Conservation (phyloP, 495 filamentous ascomycete genomes). For the Aspergillus olivimuriae region DNA sequence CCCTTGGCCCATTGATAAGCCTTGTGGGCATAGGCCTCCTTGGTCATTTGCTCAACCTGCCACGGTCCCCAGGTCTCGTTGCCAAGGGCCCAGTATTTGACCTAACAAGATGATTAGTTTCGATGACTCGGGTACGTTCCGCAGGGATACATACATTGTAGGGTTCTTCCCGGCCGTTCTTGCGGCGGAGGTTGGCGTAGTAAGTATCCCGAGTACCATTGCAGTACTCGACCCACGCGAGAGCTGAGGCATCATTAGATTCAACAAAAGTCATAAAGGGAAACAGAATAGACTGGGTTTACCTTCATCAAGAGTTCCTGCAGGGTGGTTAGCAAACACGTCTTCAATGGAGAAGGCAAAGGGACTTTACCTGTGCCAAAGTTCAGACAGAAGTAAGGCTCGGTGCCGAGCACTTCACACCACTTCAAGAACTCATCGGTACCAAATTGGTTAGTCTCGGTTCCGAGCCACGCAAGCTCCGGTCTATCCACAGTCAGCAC, state of each 20-base stretch:
- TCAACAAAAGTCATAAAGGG: not conserved
- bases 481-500: conserved; percentile 34
- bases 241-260: conserved; percentile 27
- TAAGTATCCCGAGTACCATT: conserved; percentile 66
- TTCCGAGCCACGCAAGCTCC: conserved; percentile 69
- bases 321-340: too few relatives aligned
- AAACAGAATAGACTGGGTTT: conserved; percentile 1
- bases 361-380: conserved; percentile 53
- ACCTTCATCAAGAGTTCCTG: conserved; percentile 66
- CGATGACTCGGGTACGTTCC: not conserved
- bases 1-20: conserved; percentile 74
- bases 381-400: conserved; percentile 72
- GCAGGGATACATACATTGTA: conserved; percentile 49
- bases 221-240: conserved; percentile 80
- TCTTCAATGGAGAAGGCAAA: too few relatives aligned
- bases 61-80: conserved; percentile 77
- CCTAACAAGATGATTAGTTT: conserved; percentile 24
- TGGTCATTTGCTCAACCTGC: conserved; percentile 71
- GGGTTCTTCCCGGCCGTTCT: conserved; percentile 64
- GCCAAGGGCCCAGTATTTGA: conserved; percentile 62
- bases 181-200: conserved; percentile 69
- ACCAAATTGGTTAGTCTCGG: conserved; percentile 70
- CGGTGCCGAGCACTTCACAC: conserved; percentile 60
- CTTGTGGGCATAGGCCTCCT: conserved; percentile 68
- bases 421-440: conserved; percentile 81